phyloP scores from a whole-genome alignment of 1,284 basidiomycete species.

The Gymnopus androsaceus region DNA sequence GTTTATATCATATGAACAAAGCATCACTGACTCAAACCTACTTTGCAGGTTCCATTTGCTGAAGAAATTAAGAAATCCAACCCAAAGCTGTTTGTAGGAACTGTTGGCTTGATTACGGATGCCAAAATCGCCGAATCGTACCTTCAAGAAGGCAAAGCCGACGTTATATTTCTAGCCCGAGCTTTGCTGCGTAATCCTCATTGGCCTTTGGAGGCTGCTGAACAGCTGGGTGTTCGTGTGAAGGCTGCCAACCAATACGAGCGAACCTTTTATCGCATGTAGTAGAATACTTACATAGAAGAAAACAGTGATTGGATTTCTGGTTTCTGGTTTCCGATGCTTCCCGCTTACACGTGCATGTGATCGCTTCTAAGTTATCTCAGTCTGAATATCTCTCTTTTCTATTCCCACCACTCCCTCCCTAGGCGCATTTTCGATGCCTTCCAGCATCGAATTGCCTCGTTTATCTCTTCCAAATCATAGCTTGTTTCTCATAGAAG shows the following conservation, averaged over 20 bases:
- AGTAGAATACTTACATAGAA: background rate
- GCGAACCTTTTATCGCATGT: constrained; percentile 42
- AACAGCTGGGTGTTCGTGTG: constrained; percentile 56
- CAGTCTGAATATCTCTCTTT: background rate
- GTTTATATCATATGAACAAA: background rate
- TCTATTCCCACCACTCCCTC: background rate
- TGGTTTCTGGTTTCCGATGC: background rate
- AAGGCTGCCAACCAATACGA: constrained; percentile 70
- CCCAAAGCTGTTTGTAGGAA: constrained; percentile 47
- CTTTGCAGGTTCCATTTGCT: constrained; percentile 64
- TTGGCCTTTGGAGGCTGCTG: constrained; percentile 56
- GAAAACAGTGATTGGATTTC: background rate
- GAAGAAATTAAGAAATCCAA: constrained; percentile 67
- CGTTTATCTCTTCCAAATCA: background rate
- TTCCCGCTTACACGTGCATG: background rate
- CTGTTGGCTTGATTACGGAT: constrained; percentile 77
- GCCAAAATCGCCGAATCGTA: constrained; percentile 67
- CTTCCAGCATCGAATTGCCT: constrained; percentile 12
- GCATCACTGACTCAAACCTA: background rate
- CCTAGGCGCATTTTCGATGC: background rate
- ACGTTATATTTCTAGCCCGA: constrained; percentile 70
- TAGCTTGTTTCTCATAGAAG: constrained; percentile 39
- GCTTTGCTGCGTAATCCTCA: constrained; percentile 64
- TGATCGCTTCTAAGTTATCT: constrained; percentile 5
- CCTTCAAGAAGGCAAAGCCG: constrained; percentile 64